Conservation (phyloP, 352 stramenopile species). For the Phytophthora palmivora region DNA sequence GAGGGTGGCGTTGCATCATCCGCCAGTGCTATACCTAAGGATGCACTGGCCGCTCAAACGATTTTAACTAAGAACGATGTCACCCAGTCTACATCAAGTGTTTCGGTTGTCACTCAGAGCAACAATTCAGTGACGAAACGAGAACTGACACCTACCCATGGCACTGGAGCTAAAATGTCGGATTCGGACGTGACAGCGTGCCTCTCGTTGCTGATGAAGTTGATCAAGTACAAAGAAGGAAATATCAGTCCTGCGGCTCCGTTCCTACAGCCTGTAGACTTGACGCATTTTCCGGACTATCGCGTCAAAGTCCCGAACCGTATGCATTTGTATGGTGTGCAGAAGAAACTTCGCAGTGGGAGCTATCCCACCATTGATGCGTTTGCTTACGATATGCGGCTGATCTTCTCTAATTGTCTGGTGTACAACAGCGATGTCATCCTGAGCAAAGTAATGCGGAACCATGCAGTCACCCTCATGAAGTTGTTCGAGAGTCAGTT, state of each 20-base stretch:
- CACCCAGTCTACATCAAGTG: not conserved
- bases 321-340: conserved; percentile 87
- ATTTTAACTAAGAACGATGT: conserved; percentile 2
- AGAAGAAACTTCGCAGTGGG: conserved; percentile 84
- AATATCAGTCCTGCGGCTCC: conserved; percentile 73
- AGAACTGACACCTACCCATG: conserved; percentile 9
- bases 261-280: conserved; percentile 84
- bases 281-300: conserved; percentile 87
- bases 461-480: conserved; percentile 84
- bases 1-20: conserved; percentile 6
- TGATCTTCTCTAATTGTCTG: conserved; percentile 90
- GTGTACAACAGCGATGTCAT: conserved; percentile 91
- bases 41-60: conserved; percentile 2
- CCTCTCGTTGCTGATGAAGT: conserved; percentile 73
- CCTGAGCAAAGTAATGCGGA: conserved; percentile 84
- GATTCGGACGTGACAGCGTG: conserved; percentile 63
- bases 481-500: conserved; percentile 85
- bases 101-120: conserved; percentile 12
- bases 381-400: conserved; percentile 80
- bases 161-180: conserved; percentile 54
- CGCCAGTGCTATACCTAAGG: conserved; percentile 10
- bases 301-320: conserved; percentile 84
- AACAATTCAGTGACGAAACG: conserved; percentile 38
- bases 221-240: conserved; percentile 89
- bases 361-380: conserved; percentile 69